Base-by-base conservation (phyloP, 306 rosid species). In the Erythrophleum fordii region DNA sequence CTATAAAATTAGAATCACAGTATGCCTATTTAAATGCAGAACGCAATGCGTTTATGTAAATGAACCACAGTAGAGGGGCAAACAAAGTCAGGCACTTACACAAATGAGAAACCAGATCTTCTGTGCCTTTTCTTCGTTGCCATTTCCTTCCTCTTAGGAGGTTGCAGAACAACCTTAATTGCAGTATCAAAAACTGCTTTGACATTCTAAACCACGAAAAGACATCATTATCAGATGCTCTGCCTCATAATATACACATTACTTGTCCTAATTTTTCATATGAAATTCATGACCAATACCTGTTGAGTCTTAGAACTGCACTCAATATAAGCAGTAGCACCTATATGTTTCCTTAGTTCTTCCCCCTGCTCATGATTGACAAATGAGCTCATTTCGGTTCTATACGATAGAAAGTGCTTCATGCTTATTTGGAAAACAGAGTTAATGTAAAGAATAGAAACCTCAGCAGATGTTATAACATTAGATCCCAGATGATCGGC, bases 261-360 rank as follows among this genome's bases (percentile, higher is more conserved):
- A 48, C 46, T 25, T 65, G 42, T 49, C 23, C n/a, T 28, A 8
- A 66, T n/a, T 42, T 6, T 42, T 23, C 22, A 26, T 1, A 18
- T 16, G 18, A 70, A 51, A 76, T 49, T 73, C 39, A 26, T 60
- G 52, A 35, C 4, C 3, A 29, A 13, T 83, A 95, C 99, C 98
- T 93, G 99, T 78, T 95, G 99, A 53, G 99, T 91, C 90, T 95
- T 95, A 1, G 99, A 92, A 78, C 99, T 95, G 89, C 99, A 95
- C 78, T 93, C 99, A 25, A 95, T 90, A 82, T 91, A 95, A 49
- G 99, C 98, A 10, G 98, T 97, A 2, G 99, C 99, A 46, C 99
- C 99, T 77, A 93, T 90, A 89, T 93, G 99, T 80, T 93, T 95
- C 86, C 99, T 90, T 56, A 95, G 88, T 85, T 95, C 99, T 89